Percentiles rank a stretch among this genome's conserved stretches.
Evolutionary conservation across 2,329 filamentous ascomycete genomes (phyloP).

Genomic region (Cladosporium sp.): DNA sequence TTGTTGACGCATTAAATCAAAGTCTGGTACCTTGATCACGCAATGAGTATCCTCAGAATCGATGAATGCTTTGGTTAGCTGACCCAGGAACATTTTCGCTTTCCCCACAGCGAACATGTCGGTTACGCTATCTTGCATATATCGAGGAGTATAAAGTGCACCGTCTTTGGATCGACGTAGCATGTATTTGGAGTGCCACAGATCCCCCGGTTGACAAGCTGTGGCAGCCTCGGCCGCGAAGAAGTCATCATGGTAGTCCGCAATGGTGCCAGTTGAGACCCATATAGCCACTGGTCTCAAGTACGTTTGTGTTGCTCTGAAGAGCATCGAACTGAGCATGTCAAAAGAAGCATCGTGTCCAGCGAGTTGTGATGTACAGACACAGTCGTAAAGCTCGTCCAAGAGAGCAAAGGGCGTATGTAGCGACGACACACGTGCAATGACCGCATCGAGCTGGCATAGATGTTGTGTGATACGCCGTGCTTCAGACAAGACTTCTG

Average conservation of each 20-base stretch:
- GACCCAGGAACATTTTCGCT: constrained; percentile 76
- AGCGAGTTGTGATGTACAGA: constrained; percentile 64
- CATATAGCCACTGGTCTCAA: constrained; percentile 73
- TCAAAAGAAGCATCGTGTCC: constrained; percentile 60
- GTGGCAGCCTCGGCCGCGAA: constrained; percentile 62
- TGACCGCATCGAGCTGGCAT: neutral
- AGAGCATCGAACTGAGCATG: constrained; percentile 66
- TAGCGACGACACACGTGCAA: neutral
- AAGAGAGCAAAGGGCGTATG: constrained; percentile 60
- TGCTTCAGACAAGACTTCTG: constrained; percentile 54
- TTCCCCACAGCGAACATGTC: constrained; percentile 86
- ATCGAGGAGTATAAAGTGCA: constrained; percentile 64
- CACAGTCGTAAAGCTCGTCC: constrained; percentile 70
- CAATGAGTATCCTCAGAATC: neutral
- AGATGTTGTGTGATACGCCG: neutral
- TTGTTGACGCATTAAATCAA: neutral
- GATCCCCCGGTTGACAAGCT: constrained; percentile 55
- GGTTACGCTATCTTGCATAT: constrained; percentile 63
- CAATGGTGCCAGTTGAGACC: constrained; percentile 76
- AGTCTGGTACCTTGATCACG: constrained; percentile 17
- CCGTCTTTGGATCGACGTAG: constrained; percentile 60
- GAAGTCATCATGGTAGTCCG: constrained; percentile 60
- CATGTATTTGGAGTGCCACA: constrained; percentile 74
- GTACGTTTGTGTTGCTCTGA: constrained; percentile 78
- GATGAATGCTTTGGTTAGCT: constrained; percentile 52